These are phyloP conservation scores for Clarkia xantiana DNA, from an alignment of 345 rosid species.

Conservation along the genomic window DNA sequence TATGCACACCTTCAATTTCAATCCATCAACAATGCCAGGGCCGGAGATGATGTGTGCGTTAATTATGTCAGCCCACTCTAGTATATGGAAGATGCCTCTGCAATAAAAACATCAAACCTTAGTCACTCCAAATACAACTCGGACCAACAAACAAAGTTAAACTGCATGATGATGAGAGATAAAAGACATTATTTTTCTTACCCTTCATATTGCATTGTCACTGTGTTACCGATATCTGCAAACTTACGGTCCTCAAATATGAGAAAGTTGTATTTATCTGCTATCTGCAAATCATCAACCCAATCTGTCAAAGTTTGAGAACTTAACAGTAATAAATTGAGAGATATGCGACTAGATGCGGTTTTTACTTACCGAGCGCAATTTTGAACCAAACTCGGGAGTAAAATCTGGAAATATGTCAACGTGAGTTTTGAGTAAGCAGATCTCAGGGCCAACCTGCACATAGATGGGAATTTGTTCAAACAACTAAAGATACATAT, in stretches of 20 bases:
- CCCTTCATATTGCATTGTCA: slow-evolving; percentile 99
- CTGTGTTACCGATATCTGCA: slow-evolving; percentile 98
- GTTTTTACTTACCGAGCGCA: slow-evolving; percentile 43
- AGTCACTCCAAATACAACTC: not conserved
- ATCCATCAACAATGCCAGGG: slow-evolving; percentile 90
- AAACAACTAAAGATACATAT: not conserved
- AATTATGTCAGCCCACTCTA: slow-evolving; percentile 93
- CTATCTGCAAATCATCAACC: slow-evolving; percentile 35
- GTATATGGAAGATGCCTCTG: slow-evolving; percentile 74
- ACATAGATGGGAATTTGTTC: not conserved
- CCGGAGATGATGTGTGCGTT: slow-evolving; percentile 88
- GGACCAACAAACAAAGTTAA: no score
- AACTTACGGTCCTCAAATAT: slow-evolving; percentile 96
- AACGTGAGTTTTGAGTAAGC: slow-evolving; percentile 87
- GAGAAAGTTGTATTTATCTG: slow-evolving; percentile 73
- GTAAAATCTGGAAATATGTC: slow-evolving; percentile 95
- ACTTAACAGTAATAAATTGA: not conserved
- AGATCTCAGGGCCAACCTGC: slow-evolving; percentile 95
- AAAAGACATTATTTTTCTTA: slow-evolving; percentile 7
- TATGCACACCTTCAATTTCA: slow-evolving; percentile 64
- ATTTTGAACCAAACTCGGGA: slow-evolving; percentile 74
- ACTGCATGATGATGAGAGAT: not conserved
- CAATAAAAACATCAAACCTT: slow-evolving; percentile 4
- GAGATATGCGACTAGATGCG: no score
- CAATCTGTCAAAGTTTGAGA: not conserved